Evolutionary conservation across 192 early-diverging fungal species (phyloP).

Genomic region (Lobosporangium transversale): DNA sequence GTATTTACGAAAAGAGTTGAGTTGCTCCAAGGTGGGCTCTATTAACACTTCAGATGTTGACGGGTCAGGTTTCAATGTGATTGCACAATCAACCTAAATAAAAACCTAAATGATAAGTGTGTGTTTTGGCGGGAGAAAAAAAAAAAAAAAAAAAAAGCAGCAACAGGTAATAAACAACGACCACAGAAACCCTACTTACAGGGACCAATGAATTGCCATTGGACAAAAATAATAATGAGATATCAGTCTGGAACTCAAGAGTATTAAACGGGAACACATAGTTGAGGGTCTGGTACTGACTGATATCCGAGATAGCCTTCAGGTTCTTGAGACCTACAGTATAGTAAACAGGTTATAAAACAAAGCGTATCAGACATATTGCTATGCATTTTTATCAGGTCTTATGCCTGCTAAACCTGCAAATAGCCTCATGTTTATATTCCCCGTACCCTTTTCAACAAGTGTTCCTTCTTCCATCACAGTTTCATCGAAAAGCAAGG

Average conservation of each 20-base stretch:
- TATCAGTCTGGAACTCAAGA: constrained; percentile 74
- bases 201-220: constrained; percentile 75
- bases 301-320: constrained; percentile 69
- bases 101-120: neutral
- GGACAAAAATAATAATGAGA: constrained; percentile 72
- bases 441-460: constrained; percentile 60
- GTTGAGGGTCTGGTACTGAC: constrained; percentile 68
- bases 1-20: constrained; percentile 66
- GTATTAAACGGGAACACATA: constrained; percentile 79
- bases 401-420: too few relatives aligned
- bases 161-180: neutral
- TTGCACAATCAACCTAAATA: constrained; percentile 59
- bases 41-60: constrained; percentile 11
- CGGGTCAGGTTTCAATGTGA: constrained; percentile 57
- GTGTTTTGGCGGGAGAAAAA: constrained; percentile 1
- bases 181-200: constrained; percentile 47
- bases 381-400: too few relatives aligned
- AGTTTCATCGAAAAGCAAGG: constrained; percentile 76
- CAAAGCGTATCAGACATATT: too few relatives aligned
- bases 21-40: constrained; percentile 58
- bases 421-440: neutral
- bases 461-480: constrained; percentile 75
- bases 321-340: constrained; percentile 72
- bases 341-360: neutral
- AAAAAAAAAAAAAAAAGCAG: constrained; percentile 15